Evolutionary conservation across 2,329 filamentous ascomycete species (phyloP), one percentile per base, ranked within the genome.

Genomic region (Bimuria novae-zelandiae): DNA sequence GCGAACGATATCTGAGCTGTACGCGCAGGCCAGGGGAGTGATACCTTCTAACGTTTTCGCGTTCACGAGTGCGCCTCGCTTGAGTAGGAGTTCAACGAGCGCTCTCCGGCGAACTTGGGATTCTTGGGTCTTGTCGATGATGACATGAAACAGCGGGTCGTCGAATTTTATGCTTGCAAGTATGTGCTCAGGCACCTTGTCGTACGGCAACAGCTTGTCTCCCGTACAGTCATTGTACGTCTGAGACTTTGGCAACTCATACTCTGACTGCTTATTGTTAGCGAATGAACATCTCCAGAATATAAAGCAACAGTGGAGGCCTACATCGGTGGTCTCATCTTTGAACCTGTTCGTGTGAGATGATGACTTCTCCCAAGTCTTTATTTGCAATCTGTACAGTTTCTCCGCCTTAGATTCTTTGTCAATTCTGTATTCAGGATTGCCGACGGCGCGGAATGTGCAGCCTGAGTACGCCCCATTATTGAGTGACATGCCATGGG

Each of bases 291-390:
- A 39, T 29, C 7, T 17, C 8, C 11, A 8, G 19, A 10, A 16
- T 27, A 12, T 19, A 4, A 10, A 14, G 22, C 23, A 16, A 25
- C 11, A 10, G 16, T 22, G 17, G 7, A 39, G 4, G 30, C 45
- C 3, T 48, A 48, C 45, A 32, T 48, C 45, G 4, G 45, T 36
- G 25, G 8, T 21, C 12, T 30, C 45, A 30, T 48, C 45, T 29
- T 40, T 40, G 36, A 23, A 45, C 16, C 17, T 35, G 14, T 11
- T 23, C 30, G 23, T 33, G 7, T 45, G 14, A 7, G 3, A 35
- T 12, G 4, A 10, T 23, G 2, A 8, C 19, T 45, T 25, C 8
- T 45, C 21, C 19, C 21, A 45, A 2, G 23, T 11, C 12, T 12
- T 46, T 7, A 8, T 11, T 7, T 17, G 1, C 4, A 14, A 2